Base-by-base conservation (phyloP, 2,329 filamentous ascomycete genomes). In the Aciculosporium take region DNA sequence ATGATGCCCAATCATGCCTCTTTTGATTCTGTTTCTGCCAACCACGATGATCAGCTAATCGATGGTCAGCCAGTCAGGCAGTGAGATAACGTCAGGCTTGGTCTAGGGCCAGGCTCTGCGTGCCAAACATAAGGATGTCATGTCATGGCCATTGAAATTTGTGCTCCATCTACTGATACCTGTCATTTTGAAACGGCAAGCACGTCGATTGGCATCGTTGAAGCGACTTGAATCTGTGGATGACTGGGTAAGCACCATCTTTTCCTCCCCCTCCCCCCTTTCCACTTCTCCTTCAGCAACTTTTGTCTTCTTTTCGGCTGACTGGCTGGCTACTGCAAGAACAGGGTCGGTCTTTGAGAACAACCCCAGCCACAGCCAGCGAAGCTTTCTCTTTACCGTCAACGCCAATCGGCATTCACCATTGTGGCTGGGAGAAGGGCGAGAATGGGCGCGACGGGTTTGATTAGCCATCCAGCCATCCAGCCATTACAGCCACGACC, bases 111-210 rank as follows among this genome's bases (percentile, higher is more conserved):
- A 25, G 17, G 20, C 30, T 25, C 17, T 29, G 35, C 35, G 41
- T 36, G 31, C 18, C 15, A n/a, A 40, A 44, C 32, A 40, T 44
- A 40, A 37, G 37, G 38, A 40, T 27, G 15, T n/a, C n/a, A n/a
- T 25, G 10, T 7, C 28, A 33, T 40, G 13, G 21, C 33, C 28
- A 7, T 17, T n/a, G 24, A 25, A 33, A 13, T 27, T 17, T 18
- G 18, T 30, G 36, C 24, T 23, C 18, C 20, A 21, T 31, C 30
- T 40, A 6, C 17, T 15, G 21, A 18, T 17, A 38, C 31, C 7
- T 23, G 31, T 43, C 29, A 23, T 21, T 36, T 29, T 15, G 18
- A 7, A 9, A 25, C n/a, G 13, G 23, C 29, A 18, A 34, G 13
- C n/a, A 21, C n/a, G 29, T n/a, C 5, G 3, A 5, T 12, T 23